Conservation (phyloP, 345 rosid species). For the Excoecaria cochinchinensis region DNA sequence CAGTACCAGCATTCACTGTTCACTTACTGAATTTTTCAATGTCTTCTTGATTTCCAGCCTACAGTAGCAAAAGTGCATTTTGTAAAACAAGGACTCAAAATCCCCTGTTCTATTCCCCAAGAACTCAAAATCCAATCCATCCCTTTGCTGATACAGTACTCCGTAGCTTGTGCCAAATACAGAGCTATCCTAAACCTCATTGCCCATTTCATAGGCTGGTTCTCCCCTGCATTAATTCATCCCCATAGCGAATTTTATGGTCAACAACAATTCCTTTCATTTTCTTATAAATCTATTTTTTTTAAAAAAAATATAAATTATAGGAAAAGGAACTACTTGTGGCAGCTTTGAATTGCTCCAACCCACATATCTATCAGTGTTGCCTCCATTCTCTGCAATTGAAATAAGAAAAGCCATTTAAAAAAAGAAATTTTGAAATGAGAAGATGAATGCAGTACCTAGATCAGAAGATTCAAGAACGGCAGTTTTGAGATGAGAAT, state of each 20-base stretch:
- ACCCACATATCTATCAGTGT: constrained; percentile 28
- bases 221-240: constrained; percentile 72
- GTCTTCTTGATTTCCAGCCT: constrained; percentile 82
- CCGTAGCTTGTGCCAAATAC: constrained; percentile 85
- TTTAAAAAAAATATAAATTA: constrained; percentile 17
- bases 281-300: not conserved
- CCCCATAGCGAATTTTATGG: not conserved
- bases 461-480: constrained; percentile 69
- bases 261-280: not conserved
- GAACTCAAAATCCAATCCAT: no score
- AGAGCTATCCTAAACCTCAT: constrained; percentile 94
- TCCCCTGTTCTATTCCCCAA: no score
- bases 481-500: constrained; percentile 56
- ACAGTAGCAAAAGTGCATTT: constrained; percentile 13
- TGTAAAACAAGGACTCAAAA: not conserved
- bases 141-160: constrained; percentile 81
- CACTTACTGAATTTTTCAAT: constrained; percentile 93
- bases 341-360: constrained; percentile 72
- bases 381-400: constrained; percentile 47
- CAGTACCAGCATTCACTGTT: constrained; percentile 65
- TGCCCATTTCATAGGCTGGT: constrained; percentile 96
- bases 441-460: constrained; percentile 36
- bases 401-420: constrained; percentile 2
- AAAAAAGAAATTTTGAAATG: no score
- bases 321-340: constrained; percentile 75